Evolutionary conservation across 2,329 filamentous ascomycete genomes (phyloP), one percentile per base, ranked within the genome.

Genomic region (Alternaria sp.): DNA sequence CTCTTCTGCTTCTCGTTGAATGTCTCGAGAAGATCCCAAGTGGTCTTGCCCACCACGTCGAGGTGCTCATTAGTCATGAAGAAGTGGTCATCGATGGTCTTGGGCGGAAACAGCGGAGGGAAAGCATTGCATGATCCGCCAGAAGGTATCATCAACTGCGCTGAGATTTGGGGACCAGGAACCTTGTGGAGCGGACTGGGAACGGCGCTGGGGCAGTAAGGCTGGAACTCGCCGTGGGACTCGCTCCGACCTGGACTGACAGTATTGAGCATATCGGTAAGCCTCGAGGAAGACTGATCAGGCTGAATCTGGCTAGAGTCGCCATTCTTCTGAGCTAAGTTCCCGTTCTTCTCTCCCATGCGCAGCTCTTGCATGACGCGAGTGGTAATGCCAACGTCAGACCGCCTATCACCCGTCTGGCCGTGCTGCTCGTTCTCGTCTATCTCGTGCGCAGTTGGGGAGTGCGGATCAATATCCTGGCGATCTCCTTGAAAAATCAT

Each of bases 31-130:
- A 64, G 54, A 48, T 77, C 74, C 56, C 70, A 74, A 0, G 69
- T 66, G 7, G 67, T 73, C 43, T 73, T 69, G 36, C 67, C 73
- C 2, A 74, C 63, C 7, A 74, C 68, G 38, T 78, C 76, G 20
- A 79, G 71, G 63, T 79, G 77, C 50, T 74, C 70, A 50, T 78
- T 77, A 9, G 70, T 71, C 69, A 77, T 75, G 60, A 65, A 72
- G 65, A 79, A 78, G 56, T 78, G 75, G n/a, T 74, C 71, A 5
- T 70, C 65, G 16, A 70, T 65, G 8, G 51, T 59, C 50, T 62
- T 69, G 20, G 63, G 65, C 36, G 63, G 57, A 30, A 60, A 27
- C 3, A 48, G 54, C 9, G 54, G 58, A 7, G 54, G 48, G 22
- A 52, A 57, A 32, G 50, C 54, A 5, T 54, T 32, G 18, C 57